phyloP scores from a whole-genome alignment of 371 early-diverging fungal species.

The Phascolomyces articulosus region DNA sequence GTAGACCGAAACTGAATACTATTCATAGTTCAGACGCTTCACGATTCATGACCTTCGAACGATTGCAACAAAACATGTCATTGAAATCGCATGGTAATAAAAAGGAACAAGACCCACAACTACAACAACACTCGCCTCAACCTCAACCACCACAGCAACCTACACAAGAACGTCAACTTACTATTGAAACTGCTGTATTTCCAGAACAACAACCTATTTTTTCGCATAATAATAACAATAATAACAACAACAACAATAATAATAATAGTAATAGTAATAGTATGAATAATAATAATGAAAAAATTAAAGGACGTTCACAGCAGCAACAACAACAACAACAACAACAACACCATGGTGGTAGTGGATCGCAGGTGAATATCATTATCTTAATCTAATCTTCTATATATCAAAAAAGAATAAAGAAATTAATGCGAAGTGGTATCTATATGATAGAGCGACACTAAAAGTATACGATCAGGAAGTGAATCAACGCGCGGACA shows the following conservation, averaged over 20 bases:
- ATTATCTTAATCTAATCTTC: background rate
- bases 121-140: background rate
- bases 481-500: constrained; percentile 19
- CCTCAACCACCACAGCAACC: constrained; percentile 6
- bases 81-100: constrained; percentile 4
- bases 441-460: background rate
- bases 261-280: background rate
- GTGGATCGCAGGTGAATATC: constrained; percentile 12
- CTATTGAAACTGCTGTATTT: constrained; percentile 29
- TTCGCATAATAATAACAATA: constrained; percentile 4
- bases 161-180: constrained; percentile 21
- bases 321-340: too few relatives aligned
- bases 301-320: constrained; percentile 5
- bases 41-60: constrained; percentile 36
- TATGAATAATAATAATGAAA: background rate
- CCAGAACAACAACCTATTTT: constrained; percentile 22
- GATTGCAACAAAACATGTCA: constrained; percentile 18
- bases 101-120: background rate
- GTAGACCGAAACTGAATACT: constrained; percentile 34
- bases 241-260: too few relatives aligned
- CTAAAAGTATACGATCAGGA: constrained; percentile 29
- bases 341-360: background rate
- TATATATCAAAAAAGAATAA: background rate
- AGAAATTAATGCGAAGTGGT: background rate
- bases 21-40: constrained; percentile 41